Conservation (phyloP, 768 basidiomycete species). For the Suillus cothurnatus region DNA sequence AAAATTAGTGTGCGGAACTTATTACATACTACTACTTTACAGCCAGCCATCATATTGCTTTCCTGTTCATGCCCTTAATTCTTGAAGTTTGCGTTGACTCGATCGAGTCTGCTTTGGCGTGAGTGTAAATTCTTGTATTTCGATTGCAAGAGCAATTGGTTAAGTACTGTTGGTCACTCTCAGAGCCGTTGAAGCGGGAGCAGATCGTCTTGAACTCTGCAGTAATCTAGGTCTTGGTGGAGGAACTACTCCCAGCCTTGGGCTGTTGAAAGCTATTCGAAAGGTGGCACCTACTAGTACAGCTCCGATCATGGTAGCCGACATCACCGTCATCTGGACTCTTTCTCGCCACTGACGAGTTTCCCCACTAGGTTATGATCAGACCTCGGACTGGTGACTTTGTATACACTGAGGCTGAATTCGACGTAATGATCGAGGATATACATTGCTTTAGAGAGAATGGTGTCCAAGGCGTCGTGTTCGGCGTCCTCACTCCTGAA, state of each 20-base stretch:
- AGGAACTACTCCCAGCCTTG: slow-evolving; percentile 82
- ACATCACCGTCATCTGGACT: neutral
- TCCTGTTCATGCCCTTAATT: slow-evolving; percentile 24
- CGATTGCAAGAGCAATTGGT: neutral
- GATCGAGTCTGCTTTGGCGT: slow-evolving; percentile 70
- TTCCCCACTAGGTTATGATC: slow-evolving; percentile 64
- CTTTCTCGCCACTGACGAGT: neutral
- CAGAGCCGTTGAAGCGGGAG: slow-evolving; percentile 73
- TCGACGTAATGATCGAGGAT: slow-evolving; percentile 77
- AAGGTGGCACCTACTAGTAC: slow-evolving; percentile 46
- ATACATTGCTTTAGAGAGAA: slow-evolving; percentile 59
- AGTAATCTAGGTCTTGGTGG: slow-evolving; percentile 71
- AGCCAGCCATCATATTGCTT: neutral
- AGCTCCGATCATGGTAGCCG: slow-evolving; percentile 67
- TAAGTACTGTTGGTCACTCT: slow-evolving; percentile 9
- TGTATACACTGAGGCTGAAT: slow-evolving; percentile 64
- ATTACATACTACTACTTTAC: neutral
- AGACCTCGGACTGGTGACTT: slow-evolving; percentile 83
- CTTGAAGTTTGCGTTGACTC: slow-evolving; percentile 78
- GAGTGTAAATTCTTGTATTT: slow-evolving; percentile 24
- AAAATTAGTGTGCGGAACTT: no score
- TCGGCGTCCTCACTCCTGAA: slow-evolving; percentile 59
- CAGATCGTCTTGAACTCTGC: slow-evolving; percentile 78
- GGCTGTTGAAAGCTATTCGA: slow-evolving; percentile 63
- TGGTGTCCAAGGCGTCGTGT: slow-evolving; percentile 65